Evolutionary conservation across 2,329 filamentous ascomycete species (phyloP), one percentile per base, ranked within the genome.

Genomic region (Stenocarpella maydis): DNA sequence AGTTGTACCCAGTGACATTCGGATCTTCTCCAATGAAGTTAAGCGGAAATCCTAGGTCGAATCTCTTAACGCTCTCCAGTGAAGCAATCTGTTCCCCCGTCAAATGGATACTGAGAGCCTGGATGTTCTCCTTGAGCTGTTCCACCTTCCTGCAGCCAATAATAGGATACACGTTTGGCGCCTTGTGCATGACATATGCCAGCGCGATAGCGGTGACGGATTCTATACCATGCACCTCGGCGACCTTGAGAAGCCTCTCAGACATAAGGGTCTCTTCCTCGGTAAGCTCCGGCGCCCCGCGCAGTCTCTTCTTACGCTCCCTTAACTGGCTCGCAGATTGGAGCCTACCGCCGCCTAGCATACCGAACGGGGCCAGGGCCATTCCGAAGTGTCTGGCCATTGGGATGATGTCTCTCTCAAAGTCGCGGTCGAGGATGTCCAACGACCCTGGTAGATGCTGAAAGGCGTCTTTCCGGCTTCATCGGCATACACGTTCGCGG

Each of bases 1-100:
- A 65, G 49, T 52, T 52, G 15, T 53, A 31, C 39, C 87, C 82
- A 65, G 54, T 61, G 4, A 68, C 45, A 15, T 45, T 55, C n/a
- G 65, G 65, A 7, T 67, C 64, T 12, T 24, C 64, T 7, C 64
- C 64, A 8, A 54, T 45, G 15, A 45, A 53, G 4, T 21, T 19
- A 8, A 54, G 34, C 7, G 64, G 64, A n/a, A 41, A 67, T 3
- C 47, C 64, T 17, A 43, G 4, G 17, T 67, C 50, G 12, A 67
- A 67, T 21, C 39, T 50, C 64, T 67, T 53, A 10, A 39, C 64
- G 24, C 31, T 54, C 17, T 67, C 64, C n/a, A 74, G 68, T n/a
- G 71, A 70, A n/a, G 71, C 50, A 52, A 74, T 63, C 24, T 71
- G 71, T 28, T 74, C 71, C 2, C 52, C 68, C 1, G 73, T 72